A percentile compares a stretch with the other conserved stretches of the same genome.
These are phyloP conservation scores for Sabuloglossum arenarium DNA, from an alignment of 495 filamentous ascomycete genomes.

Conservation along the genomic window DNA sequence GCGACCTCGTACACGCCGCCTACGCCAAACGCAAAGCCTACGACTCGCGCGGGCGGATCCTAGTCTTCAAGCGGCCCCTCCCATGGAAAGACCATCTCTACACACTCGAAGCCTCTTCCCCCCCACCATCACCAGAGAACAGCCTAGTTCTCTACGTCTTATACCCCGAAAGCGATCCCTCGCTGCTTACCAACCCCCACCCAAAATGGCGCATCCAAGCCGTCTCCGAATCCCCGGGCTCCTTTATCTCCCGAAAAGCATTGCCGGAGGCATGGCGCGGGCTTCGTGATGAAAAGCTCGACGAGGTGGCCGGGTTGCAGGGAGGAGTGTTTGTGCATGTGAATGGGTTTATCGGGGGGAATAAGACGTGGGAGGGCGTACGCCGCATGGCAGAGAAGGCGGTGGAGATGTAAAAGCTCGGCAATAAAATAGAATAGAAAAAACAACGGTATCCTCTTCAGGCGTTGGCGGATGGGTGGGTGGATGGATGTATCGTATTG, in stretches of 20 bases:
- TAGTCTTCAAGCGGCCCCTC: slow-evolving; percentile 55
- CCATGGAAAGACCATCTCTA: slow-evolving; percentile 97
- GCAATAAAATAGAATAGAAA: no score
- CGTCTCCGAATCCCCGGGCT: slow-evolving; percentile 57
- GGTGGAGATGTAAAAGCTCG: slow-evolving; percentile 23
- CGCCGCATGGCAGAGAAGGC: slow-evolving; percentile 69
- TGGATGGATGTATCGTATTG: no score
- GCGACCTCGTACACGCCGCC: slow-evolving; percentile 50
- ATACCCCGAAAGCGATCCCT: slow-evolving; percentile 56
- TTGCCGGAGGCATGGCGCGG: slow-evolving; percentile 85
- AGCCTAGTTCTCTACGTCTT: slow-evolving; percentile 65
- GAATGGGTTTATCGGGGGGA: slow-evolving; percentile 87
- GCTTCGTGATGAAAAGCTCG: slow-evolving; percentile 63
- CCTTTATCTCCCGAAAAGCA: slow-evolving; percentile 76
- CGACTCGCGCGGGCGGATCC: slow-evolving; percentile 54
- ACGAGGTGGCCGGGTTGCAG: slow-evolving; percentile 44
- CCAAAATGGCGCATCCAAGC: slow-evolving; percentile 79
- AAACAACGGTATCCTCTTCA: no score
- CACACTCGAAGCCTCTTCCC: slow-evolving; percentile 42
- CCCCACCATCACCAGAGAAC: slow-evolving; percentile 9
- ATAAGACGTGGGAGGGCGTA: slow-evolving; percentile 77
- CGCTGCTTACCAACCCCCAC: slow-evolving; percentile 24
- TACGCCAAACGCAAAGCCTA: slow-evolving; percentile 40
- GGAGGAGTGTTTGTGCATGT: slow-evolving; percentile 89
- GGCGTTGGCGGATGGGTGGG: background rate